Evolutionary conservation across 129 eudicot genomes (phyloP), one percentile per base, ranked within the genome.

Genomic region (Pseudognaphalium luteoalbum): DNA sequence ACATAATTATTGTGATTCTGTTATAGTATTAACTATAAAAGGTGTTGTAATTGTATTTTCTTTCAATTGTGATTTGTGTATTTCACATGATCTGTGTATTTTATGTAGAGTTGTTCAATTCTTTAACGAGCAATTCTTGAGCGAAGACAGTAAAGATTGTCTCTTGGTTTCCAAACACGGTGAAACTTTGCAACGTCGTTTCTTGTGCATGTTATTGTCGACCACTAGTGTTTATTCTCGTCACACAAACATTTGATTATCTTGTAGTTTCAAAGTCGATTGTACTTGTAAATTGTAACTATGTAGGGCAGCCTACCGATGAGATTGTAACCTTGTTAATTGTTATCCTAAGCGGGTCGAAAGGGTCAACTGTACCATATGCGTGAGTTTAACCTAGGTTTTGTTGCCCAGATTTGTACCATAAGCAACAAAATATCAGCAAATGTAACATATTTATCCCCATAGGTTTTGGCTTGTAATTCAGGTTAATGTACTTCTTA

Each of bases 131-230:
- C 30, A 70, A 28, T 30, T 41, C 64, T 50, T 9, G 64, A 29
- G 41, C 29, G 73, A 68, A 35, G 35, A 42, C 56, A 22, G 6
- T 12, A 57, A 57, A 39, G 34, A 21, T 68, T 41, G 72, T 39
- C 19, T 68, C 5, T 71, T 71, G 65, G 52, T 33, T 50, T 57
- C 35, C 37, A 25, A 16, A 76, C 52, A 66, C 14, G 39, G 5
- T 47, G n/a, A 47, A 12, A 12, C 54, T 47, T 47, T 47, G 62
- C 92, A 85, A 7, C 1, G 17, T 83, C 90, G n/a, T 47, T 47
- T 15, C 54, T 47, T 47, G 17, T 14, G 54, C 54, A 47, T 47
- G 54, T 5, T 92, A 89, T 70, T 92, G 96, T 47, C n/a, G n/a
- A 3, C 54, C 54, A 12, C 14, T 47, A 47, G 54, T 3, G 16